Percentiles rank a stretch among this genome's conserved stretches.
Conservation (phyloP, 306 rosid species). For the Datisca glomerata region DNA sequence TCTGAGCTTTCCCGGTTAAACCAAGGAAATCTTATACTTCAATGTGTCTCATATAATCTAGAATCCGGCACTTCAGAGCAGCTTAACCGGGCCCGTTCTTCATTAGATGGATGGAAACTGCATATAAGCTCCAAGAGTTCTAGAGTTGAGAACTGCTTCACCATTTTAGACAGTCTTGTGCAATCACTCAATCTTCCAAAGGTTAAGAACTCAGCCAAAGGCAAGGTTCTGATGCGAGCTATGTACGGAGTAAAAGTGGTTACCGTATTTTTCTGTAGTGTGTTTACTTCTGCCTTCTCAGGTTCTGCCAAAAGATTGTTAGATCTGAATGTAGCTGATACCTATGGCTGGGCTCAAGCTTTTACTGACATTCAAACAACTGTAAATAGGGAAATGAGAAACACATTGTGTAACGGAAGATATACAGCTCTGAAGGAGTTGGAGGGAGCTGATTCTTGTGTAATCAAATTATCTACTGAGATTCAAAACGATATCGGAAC, state of each 20-base stretch:
- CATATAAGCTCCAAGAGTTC: constrained; percentile 34
- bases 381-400: constrained; percentile 56
- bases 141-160: constrained; percentile 46
- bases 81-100: constrained; percentile 35
- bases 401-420: constrained; percentile 23
- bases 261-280: constrained; percentile 53
- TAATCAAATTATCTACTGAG: constrained; percentile 34
- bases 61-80: constrained; percentile 35
- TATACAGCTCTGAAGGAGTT: constrained; percentile 44
- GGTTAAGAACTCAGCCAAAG: constrained; percentile 83
- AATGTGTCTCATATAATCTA: constrained; percentile 42
- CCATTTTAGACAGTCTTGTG: constrained; percentile 47
- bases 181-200: constrained; percentile 70
- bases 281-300: constrained; percentile 52
- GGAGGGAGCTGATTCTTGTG: constrained; percentile 40
- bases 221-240: constrained; percentile 76
- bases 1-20: constrained; percentile 70
- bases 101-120: constrained; percentile 55
- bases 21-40: constrained; percentile 51
- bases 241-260: constrained; percentile 74
- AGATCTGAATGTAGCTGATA: constrained; percentile 33
- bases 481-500: constrained; percentile 31
- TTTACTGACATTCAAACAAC: constrained; percentile 38
- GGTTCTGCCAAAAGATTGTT: constrained; percentile 37
- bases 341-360: constrained; percentile 54